Evolutionary conservation across 73 alveolate species (phyloP).

Genomic region (Paraurostyla sp.): DNA sequence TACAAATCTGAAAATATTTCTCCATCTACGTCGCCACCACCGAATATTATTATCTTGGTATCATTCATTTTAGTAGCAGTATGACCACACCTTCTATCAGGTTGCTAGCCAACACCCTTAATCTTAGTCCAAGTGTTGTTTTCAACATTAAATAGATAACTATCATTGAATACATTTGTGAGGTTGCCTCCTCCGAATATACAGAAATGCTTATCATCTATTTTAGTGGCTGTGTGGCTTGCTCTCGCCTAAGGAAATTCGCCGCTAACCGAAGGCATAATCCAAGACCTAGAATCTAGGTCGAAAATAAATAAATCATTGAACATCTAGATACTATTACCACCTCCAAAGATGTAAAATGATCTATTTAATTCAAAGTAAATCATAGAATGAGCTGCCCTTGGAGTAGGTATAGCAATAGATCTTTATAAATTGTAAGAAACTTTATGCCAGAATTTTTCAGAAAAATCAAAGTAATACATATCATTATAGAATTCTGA

Average conservation of each 20-base stretch:
- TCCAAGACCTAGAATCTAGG: conserved; percentile 27
- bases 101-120: conserved; percentile 56
- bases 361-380: conserved; percentile 23
- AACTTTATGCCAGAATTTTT: conserved; percentile 6
- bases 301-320: conserved; percentile 43
- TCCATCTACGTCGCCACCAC: conserved; percentile 75
- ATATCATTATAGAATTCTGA: conserved; percentile 56
- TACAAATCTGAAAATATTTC: conserved; percentile 58
- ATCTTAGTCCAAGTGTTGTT: conserved; percentile 50
- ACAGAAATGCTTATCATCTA: conserved; percentile 42
- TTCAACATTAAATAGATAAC: conserved; percentile 40
- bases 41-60: conserved; percentile 61
- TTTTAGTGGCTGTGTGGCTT: conserved; percentile 40
- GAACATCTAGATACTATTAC: conserved; percentile 52
- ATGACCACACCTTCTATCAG: conserved; percentile 65
- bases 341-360: conserved; percentile 64
- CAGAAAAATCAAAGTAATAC: conserved; percentile 29
- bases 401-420: conserved; percentile 56
- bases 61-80: conserved; percentile 55
- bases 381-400: conserved; percentile 66
- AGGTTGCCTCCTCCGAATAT: conserved; percentile 67
- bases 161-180: conserved; percentile 51
- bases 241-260: conserved; percentile 65
- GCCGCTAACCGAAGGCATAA: conserved; percentile 43
- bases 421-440: not conserved